Base-by-base conservation (phyloP, 345 rosid species). In the Acer campestre region DNA sequence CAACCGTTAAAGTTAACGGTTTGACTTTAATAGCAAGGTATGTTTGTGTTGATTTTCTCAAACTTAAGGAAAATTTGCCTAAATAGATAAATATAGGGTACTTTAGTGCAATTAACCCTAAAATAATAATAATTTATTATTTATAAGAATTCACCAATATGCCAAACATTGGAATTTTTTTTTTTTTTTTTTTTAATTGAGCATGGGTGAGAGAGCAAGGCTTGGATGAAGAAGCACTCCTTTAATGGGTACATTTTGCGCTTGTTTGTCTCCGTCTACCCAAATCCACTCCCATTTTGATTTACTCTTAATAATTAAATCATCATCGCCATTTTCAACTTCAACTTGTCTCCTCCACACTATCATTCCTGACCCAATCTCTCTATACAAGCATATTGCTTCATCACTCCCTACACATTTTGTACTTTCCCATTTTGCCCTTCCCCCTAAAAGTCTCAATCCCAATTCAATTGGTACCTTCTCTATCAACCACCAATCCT, bases 281-380 rank as follows among this genome's bases (percentile, higher is more conserved):
- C 93, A 87, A 48, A 14, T 10, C 91, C 93, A 89, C 78, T 82
- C 86, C 89, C 89, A 80, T 76, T 29, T 73, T 3, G 79, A 80
- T 69, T 80, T 70, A 35, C 38, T 35, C 38, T 35, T 35, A 35
- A 35, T 35, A 35, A 35, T 35, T 35, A 35, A 35, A 35, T 35
- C 38, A 35, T 4, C 38, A 35, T 35, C 38, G 6, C 38, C 38
- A 35, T 35, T 35, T 35, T 35, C 38, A 10, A 77, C 84, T 35
- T 61, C 82, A 31, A 1, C 77, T 59, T 84, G 83, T 64, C 84
- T 83, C 91, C 91, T 84, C 91, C 91, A 86, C 2, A 86, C 70
- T 16, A 79, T 22, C 89, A 89, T 89, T 63, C 90, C 93, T 49
- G 83, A 87, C 66, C 87, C 85, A 44, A 89, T 40, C 7, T 84